Evolutionary conservation across 202 grass and related monocot genomes (phyloP).

Genomic region (Digitaria exilis): DNA sequence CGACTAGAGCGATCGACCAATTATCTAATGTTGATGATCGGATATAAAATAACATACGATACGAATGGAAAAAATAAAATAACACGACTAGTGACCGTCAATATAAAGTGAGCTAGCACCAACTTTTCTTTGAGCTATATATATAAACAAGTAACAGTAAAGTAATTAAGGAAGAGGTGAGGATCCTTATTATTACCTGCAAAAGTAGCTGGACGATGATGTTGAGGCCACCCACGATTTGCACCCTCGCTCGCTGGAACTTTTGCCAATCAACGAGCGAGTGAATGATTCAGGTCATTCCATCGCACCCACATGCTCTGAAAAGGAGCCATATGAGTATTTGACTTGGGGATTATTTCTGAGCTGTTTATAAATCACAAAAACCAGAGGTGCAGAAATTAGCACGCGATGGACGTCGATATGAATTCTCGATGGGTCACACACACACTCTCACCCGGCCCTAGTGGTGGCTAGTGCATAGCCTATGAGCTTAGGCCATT

Average conservation of each 20-base stretch:
- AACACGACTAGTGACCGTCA: background rate
- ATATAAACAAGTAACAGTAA: background rate
- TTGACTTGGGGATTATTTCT: background rate
- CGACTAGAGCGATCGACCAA: background rate
- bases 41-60: background rate
- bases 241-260: background rate
- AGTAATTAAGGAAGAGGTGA: background rate
- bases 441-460: background rate
- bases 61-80: background rate
- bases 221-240: background rate
- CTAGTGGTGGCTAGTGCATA: background rate
- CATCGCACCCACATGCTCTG: constrained; percentile 5
- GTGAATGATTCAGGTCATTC: background rate
- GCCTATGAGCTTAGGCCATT: background rate
- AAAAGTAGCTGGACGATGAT: background rate
- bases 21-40: background rate
- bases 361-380: background rate
- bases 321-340: constrained; percentile 8
- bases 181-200: background rate
- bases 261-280: background rate
- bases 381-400: background rate
- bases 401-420: constrained; percentile 2
- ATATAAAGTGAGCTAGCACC: background rate
- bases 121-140: no score
- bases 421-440: background rate